Conservation (phyloP, 345 rosid species). For the Boechera retrofracta region DNA sequence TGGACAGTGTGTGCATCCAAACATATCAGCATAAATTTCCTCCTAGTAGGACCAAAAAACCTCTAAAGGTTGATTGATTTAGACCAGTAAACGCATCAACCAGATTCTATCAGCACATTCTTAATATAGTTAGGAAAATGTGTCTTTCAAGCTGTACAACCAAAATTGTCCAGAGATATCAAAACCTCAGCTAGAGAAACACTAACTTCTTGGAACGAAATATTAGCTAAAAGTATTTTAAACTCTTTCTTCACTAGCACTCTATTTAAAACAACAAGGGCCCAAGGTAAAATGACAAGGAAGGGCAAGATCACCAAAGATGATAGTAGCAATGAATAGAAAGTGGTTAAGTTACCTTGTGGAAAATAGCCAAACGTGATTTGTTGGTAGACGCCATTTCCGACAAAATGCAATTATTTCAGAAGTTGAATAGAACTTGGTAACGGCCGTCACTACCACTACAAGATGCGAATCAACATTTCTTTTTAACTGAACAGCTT, state of each 20-base stretch:
- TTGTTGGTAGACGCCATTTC: conserved; percentile 89
- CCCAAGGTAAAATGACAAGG: background rate
- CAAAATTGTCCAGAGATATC: conserved; percentile 1
- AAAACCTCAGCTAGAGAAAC: conserved; percentile 17
- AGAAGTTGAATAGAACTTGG: conserved; percentile 93
- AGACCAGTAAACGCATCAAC: conserved; percentile 9
- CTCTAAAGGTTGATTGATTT: conserved; percentile 11
- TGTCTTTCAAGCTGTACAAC: conserved; percentile 2
- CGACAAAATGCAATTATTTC: conserved; percentile 86
- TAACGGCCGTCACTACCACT: conserved; percentile 95
- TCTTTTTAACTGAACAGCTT: conserved; percentile 20
- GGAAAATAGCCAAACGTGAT: conserved; percentile 93
- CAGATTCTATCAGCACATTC: conserved; percentile 15
- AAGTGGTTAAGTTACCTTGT: conserved; percentile 63
- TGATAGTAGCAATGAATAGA: conserved; percentile 5
- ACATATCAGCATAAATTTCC: conserved; percentile 16
- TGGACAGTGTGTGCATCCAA: conserved; percentile 11
- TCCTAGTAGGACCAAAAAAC: conserved; percentile 12
- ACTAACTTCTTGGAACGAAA: background rate
- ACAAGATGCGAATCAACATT: conserved; percentile 38
- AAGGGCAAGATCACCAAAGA: conserved; percentile 12
- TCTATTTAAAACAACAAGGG: conserved; percentile 18
- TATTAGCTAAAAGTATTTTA: conserved; percentile 12
- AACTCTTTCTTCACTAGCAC: conserved; percentile 4
- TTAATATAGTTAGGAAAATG: conserved; percentile 1